Percentiles rank a stretch among this genome's conserved stretches.
Conservation (phyloP, 768 basidiomycete genomes). For the Omphalotus guepiniiformis region DNA sequence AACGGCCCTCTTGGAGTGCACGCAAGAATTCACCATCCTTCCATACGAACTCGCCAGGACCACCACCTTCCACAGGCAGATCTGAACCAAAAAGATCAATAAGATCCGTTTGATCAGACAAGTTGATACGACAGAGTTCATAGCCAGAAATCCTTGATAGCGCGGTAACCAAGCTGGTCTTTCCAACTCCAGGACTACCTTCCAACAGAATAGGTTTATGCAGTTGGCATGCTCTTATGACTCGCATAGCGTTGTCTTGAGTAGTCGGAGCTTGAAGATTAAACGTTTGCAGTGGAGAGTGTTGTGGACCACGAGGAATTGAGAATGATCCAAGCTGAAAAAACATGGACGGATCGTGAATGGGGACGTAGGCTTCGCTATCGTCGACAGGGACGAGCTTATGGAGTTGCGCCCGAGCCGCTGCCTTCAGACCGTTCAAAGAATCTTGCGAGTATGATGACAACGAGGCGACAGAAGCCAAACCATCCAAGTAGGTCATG, state of each 20-base stretch:
- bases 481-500: conserved; percentile 89
- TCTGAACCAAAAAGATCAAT: conserved; percentile 96
- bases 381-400: conserved; percentile 48
- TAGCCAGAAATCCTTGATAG: conserved; percentile 79
- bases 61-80: conserved; percentile 88
- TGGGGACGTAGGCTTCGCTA: conserved; percentile 20
- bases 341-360: conserved; percentile 28
- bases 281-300: conserved; percentile 45
- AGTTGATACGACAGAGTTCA: conserved; percentile 85
- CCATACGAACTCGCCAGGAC: conserved; percentile 93
- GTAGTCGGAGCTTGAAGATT: conserved; percentile 89
- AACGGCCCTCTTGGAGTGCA: conserved; percentile 92
- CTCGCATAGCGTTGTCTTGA: conserved; percentile 79
- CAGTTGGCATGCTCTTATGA: conserved; percentile 86
- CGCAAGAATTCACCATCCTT: conserved; percentile 93
- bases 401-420: conserved; percentile 51
- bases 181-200: conserved; percentile 97
- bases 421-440: conserved; percentile 56
- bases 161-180: conserved; percentile 89
- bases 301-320: conserved; percentile 53
- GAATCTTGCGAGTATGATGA: conserved; percentile 57
- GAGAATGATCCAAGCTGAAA: conserved; percentile 73
- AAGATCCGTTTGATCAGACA: conserved; percentile 97
- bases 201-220: conserved; percentile 90
- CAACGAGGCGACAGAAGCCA: conserved; percentile 74